These are phyloP conservation scores for Botrytis paeoniae DNA, from an alignment of 2,329 filamentous ascomycete species.

Conservation along the genomic window DNA sequence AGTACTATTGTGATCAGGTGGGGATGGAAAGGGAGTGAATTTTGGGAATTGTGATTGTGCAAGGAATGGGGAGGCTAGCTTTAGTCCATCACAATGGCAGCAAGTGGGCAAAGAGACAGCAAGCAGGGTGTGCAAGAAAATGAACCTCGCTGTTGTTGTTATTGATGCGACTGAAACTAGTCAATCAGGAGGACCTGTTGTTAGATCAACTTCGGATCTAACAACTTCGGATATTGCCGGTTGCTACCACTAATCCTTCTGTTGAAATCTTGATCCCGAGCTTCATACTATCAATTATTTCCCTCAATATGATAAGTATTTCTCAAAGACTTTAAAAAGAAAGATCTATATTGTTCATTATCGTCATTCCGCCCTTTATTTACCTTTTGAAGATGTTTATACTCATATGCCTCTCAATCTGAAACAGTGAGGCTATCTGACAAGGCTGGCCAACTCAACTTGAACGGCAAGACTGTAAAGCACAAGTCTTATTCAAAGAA, in stretches of 20 bases:
- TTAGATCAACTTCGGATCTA: background rate
- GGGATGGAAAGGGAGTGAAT: background rate
- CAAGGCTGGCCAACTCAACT: background rate
- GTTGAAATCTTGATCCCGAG: background rate
- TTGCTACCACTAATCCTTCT: background rate
- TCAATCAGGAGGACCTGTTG: background rate
- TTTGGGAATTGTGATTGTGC: background rate
- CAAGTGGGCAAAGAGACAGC: background rate
- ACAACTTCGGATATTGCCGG: conserved; percentile 4
- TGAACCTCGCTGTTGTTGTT: background rate
- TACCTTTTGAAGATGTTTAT: background rate
- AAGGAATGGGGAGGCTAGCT: background rate
- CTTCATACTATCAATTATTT: background rate
- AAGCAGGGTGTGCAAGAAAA: background rate
- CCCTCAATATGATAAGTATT: background rate
- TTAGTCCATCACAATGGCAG: background rate
- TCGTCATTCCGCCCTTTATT: background rate
- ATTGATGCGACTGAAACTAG: background rate
- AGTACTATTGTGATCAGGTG: background rate
- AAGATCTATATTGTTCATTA: background rate
- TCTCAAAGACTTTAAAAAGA: background rate
- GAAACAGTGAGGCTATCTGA: background rate
- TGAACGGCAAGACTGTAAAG: background rate
- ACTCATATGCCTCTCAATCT: background rate
- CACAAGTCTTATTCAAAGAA: background rate